Conservation (phyloP, 768 basidiomycete species). For the Heimioporus sp. region DNA sequence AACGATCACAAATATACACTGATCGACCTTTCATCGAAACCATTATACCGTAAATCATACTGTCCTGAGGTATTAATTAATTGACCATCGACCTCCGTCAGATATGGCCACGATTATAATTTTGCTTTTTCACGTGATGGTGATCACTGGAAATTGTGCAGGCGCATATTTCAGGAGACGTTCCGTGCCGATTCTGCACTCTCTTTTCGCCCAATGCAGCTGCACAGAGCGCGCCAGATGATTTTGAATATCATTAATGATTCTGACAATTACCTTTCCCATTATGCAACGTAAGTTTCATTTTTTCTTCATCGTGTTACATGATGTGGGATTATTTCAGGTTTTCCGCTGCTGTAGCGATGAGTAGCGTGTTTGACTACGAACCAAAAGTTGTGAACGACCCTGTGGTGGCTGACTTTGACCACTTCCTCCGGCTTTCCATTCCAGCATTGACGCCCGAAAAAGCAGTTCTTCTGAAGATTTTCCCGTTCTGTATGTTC, state of each 20-base stretch:
- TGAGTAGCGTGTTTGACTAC: too few relatives aligned
- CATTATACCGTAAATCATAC: conserved; percentile 1
- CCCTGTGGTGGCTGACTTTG: too few relatives aligned
- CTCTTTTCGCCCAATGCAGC: conserved; percentile 3
- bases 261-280: not conserved
- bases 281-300: not conserved
- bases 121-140: not conserved
- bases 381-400: too few relatives aligned
- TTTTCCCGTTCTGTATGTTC: conserved; percentile 7
- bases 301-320: too few relatives aligned
- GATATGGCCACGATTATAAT: conserved; percentile 6
- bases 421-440: too few relatives aligned
- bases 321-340: too few relatives aligned
- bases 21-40: conserved; percentile 39
- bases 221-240: not conserved
- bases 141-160: not conserved
- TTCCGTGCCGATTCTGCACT: not conserved
- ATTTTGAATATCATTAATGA: not conserved
- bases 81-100: not conserved
- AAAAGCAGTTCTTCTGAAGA: not conserved
- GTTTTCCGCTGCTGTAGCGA: too few relatives aligned
- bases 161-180: conserved; percentile 6
- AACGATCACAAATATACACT: conserved; percentile 44
- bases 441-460: too few relatives aligned
- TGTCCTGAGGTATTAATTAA: too few relatives aligned